Evolutionary conservation across 805 yeast genomes (phyloP).

Genomic region (Kodamaea leandrae): DNA sequence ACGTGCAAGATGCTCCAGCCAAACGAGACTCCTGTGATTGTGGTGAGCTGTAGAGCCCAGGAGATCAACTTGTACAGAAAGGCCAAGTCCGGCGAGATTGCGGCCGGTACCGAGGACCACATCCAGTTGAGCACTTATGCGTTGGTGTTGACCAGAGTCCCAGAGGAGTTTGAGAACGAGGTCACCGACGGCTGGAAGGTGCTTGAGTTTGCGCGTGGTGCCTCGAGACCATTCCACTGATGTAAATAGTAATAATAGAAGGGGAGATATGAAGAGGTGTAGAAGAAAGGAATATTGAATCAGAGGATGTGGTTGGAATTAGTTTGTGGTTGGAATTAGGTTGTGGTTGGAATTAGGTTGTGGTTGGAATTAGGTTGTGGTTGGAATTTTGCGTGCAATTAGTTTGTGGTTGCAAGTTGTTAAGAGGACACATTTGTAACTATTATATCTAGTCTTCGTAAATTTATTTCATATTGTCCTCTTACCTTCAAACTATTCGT

Average conservation of each 20-base stretch:
- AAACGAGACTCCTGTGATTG: slow-evolving; percentile 86
- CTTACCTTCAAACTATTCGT: too few species aligned
- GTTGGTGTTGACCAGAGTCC: slow-evolving; percentile 88
- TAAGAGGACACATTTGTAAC: too few species aligned
- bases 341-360: too few species aligned
- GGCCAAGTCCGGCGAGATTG: slow-evolving; percentile 87
- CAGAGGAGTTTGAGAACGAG: slow-evolving; percentile 85
- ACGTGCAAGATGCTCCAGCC: slow-evolving; percentile 87
- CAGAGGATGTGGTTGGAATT: too few species aligned
- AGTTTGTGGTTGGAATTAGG: too few species aligned
- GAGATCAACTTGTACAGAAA: slow-evolving; percentile 88
- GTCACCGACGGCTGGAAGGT: slow-evolving; percentile 98
- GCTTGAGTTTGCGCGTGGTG: slow-evolving; percentile 90
- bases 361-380: too few species aligned
- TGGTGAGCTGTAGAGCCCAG: slow-evolving; percentile 94
- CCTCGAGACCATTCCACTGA: slow-evolving; percentile 72
- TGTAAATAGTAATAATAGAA: slow-evolving; percentile 7
- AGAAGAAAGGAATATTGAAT: too few species aligned
- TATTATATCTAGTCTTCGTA: too few species aligned
- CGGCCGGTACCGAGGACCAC: slow-evolving; percentile 94
- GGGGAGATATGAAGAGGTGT: too few species aligned
- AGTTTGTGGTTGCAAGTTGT: too few species aligned
- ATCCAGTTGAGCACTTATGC: slow-evolving; percentile 93
- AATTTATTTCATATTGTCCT: too few species aligned
- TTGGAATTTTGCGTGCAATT: too few species aligned